Base-by-base conservation (phyloP, 2,329 filamentous ascomycete species). In the Macrophomina pseudophaseolina region DNA sequence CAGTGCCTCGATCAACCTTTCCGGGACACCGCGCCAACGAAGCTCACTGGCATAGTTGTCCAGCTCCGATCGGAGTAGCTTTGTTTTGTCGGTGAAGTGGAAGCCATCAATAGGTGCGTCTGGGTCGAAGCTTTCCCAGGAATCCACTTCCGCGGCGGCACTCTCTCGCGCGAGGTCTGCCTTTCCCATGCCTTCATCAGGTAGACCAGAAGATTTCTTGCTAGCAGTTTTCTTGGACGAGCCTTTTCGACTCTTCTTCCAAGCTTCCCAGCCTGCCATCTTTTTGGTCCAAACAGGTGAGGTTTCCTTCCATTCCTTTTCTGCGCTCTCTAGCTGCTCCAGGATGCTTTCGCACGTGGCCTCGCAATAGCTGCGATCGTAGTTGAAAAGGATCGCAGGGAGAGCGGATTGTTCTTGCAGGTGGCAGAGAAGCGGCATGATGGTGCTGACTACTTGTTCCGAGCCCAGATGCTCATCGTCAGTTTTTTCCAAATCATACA, bases 361-460 rank as follows among this genome's bases (percentile, higher is more conserved):
- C 75, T 93, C 90, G 71, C 91, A 94, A 35, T 80, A 76, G 1
- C 76, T 75, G 56, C 90, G 87, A 69, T 93, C 89, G 71, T 91
- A 94, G 73, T 92, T 91, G 81, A 94, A 94, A 1, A 93, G 76
- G 12, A 94, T 87, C 0, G 89, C 91, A 0, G 91, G 91, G 0
- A 94, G 81, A 0, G 89, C 90, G 65, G 87, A 85, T 66, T 88
- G 85, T 16, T 82, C 80, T 58, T 91, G 85, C 0, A 93, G 81
- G 38, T 88, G 84, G 16, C 80, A 82, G 0, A 90, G 79, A 35
- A 92, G 77, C 1, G 87, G 83, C 18, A 91, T 77, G 3, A 85
- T 87, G 9, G 83, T 85, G 5, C 73, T 71, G 14, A 72, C 69
- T n/a, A 75, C 69, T 60, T 73, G 70, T 40, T 73, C 53, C 8